Conservation (phyloP, 2,329 filamentous ascomycete genomes). For the Nemania sp. region DNA sequence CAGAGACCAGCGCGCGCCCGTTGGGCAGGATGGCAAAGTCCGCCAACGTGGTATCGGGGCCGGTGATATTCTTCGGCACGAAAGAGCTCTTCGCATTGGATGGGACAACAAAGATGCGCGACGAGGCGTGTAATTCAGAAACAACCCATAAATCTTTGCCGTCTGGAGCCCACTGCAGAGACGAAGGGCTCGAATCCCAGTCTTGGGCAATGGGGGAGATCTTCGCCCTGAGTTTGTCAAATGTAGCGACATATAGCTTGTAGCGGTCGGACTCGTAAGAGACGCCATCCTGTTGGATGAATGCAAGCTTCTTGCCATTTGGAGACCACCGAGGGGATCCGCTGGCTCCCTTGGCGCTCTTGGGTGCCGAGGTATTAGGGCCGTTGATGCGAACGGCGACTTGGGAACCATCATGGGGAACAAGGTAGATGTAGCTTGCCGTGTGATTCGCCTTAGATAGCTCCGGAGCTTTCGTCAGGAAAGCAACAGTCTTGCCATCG, state of each 20-base stretch:
- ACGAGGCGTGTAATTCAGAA: slow-evolving; percentile 23
- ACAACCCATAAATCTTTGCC: slow-evolving; percentile 17
- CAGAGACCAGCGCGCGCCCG: slow-evolving; percentile 19
- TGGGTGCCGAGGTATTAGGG: slow-evolving; percentile 15
- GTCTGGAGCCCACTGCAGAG: slow-evolving; percentile 15
- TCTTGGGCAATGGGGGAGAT: slow-evolving; percentile 13
- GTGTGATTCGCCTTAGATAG: slow-evolving; percentile 24
- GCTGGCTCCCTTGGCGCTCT: slow-evolving; percentile 20
- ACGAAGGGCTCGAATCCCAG: slow-evolving; percentile 24
- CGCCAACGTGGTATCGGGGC: slow-evolving; percentile 19
- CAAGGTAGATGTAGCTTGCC: slow-evolving; percentile 25
- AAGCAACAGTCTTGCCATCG: slow-evolving; percentile 21
- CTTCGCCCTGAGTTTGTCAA: slow-evolving; percentile 15
- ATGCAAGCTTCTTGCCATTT: slow-evolving; percentile 23
- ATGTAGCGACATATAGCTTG: slow-evolving; percentile 18
- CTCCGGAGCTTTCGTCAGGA: slow-evolving; percentile 25
- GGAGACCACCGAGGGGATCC: slow-evolving; percentile 23
- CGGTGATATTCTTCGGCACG: slow-evolving; percentile 24
- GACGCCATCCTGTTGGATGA: slow-evolving; percentile 20
- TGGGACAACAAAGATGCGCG: slow-evolving; percentile 15
- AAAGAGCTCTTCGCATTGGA: slow-evolving; percentile 18
- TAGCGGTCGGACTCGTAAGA: slow-evolving; percentile 22
- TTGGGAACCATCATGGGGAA: slow-evolving; percentile 21
- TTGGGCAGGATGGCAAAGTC: slow-evolving; percentile 22
- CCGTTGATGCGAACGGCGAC: slow-evolving; percentile 22